Evolutionary conservation across 495 filamentous ascomycete species (phyloP), one percentile per base, ranked within the genome.

Genomic region (Tuber umbilicatum): DNA sequence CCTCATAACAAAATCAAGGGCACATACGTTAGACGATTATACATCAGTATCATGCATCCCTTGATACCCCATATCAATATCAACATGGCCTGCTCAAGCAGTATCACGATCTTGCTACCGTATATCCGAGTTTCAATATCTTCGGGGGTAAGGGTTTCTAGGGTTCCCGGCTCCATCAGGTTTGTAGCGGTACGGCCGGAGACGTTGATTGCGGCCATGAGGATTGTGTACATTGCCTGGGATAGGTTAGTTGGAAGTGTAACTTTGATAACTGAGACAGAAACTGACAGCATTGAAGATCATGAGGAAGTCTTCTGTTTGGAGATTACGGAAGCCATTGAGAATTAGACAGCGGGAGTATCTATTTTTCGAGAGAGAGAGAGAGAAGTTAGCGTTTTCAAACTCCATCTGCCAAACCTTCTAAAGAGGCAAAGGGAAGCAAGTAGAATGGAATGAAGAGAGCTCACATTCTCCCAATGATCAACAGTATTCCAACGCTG

Each of bases 251-350:
- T 68, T 23, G 68, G 45, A 40, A 17, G 19, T n/a, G 55, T 74
- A 60, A 76, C 71, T 50, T 47, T 50, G 40, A 27, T 72, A 39
- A 27, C 21, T 72, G n/a, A 19, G 42, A 67, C 39, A 39, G 37
- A 21, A 16, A 42, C 86, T 78, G 80, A 88, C 86, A 75, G 89
- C 85, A 12, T 86, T 88, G 39, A 85, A 78, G 0, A 87, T 75
- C 86, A 90, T 89, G 27, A 90, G 73, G 81, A 85, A 90, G 75
- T 91, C 89, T 72, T 91, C 89, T 4, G 84, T 40, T 76, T 89
- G 85, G 50, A 89, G 81, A 17, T 83, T 82, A 37, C 81, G 85
- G 60, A 84, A 79, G 0, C 84, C 81, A 12, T 87, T 85, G 21
- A 88, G 79, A 55, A 86, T 84, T 21, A 89, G 69, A 39, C 75